A percentile compares a stretch with the other conserved stretches of the same genome.
phyloP scores from a whole-genome alignment of 2,329 filamentous ascomycete genomes.

The Colletotrichum higginsianum region DNA sequence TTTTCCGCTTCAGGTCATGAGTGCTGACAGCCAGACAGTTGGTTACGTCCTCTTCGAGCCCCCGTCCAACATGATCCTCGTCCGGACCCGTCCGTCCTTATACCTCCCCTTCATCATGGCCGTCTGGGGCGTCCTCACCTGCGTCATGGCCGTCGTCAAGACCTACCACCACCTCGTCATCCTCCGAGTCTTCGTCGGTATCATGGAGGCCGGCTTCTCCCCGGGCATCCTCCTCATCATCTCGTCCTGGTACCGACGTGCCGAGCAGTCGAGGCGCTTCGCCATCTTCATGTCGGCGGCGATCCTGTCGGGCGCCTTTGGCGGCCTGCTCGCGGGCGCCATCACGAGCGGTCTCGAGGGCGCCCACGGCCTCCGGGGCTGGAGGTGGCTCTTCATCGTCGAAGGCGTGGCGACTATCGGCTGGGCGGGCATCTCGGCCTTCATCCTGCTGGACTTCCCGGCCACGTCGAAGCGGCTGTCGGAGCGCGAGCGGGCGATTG shows the following conservation, averaged over 20 bases:
- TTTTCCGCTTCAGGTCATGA: no score
- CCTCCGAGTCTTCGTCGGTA: conserved; percentile 62
- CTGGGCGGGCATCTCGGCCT: conserved; percentile 73
- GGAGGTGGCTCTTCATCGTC: conserved; percentile 71
- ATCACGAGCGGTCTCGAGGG: conserved; percentile 71
- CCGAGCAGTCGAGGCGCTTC: conserved; percentile 51
- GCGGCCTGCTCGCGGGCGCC: conserved; percentile 72
- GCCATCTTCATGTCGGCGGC: conserved; percentile 82
- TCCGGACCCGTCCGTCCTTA: conserved; percentile 25
- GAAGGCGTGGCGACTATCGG: conserved; percentile 77
- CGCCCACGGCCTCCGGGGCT: conserved; percentile 62
- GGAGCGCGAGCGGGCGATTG: conserved; percentile 70
- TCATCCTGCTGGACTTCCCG: conserved; percentile 79
- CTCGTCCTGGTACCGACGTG: conserved; percentile 74
- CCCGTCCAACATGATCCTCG: conserved; percentile 39
- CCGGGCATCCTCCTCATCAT: conserved; percentile 74
- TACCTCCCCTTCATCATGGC: conserved; percentile 30
- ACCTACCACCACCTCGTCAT: conserved; percentile 48
- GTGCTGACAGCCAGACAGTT: conserved; percentile 21
- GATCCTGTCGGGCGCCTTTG: conserved; percentile 77
- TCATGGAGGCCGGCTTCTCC: conserved; percentile 73
- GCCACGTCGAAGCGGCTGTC: conserved; percentile 72
- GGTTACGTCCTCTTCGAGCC: conserved; percentile 51
- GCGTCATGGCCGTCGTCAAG: conserved; percentile 46
- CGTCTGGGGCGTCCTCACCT: conserved; percentile 46